Conservation (phyloP, 1,139 yeast species). For the Petasospora rhodanensis region DNA sequence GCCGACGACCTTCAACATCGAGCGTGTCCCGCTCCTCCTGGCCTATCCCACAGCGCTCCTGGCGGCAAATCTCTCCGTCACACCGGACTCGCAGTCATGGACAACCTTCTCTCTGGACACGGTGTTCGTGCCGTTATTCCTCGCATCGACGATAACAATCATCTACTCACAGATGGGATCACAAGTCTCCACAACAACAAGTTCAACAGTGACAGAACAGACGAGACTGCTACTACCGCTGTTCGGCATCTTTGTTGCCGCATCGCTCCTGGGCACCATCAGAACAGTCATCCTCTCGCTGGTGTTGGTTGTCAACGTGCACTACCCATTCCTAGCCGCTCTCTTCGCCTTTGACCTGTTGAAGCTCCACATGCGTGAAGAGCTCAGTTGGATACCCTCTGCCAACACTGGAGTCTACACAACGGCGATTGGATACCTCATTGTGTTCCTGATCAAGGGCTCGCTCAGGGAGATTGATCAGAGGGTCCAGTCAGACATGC, state of each 20-base stretch:
- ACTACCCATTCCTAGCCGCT: conserved; percentile 6
- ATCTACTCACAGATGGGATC: conserved; percentile 13
- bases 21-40: conserved; percentile 31
- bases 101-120: not conserved
- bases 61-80: conserved; percentile 25
- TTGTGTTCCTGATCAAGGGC: conserved; percentile 11
- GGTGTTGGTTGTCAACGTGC: conserved; percentile 16
- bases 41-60: conserved; percentile 34
- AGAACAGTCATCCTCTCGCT: conserved; percentile 19
- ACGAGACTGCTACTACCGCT: conserved; percentile 11
- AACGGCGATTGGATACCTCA: conserved; percentile 11
- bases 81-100: conserved; percentile 1
- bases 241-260: conserved; percentile 11
- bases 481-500: conserved; percentile 5
- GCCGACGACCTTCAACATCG: conserved; percentile 23
- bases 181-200: not conserved
- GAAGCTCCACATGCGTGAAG: conserved; percentile 2
- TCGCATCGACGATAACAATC: conserved; percentile 21
- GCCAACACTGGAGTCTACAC: conserved; percentile 3
- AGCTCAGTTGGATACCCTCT: not conserved
- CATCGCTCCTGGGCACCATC: conserved; percentile 20
- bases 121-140: conserved; percentile 25
- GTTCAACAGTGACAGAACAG: not conserved
- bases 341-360: conserved; percentile 14
- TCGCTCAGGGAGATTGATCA: conserved; percentile 17